Evolutionary conservation across 352 stramenopile species (phyloP), one percentile per base, ranked within the genome.

Genomic region (Globisporangium cylindrosporum): DNA sequence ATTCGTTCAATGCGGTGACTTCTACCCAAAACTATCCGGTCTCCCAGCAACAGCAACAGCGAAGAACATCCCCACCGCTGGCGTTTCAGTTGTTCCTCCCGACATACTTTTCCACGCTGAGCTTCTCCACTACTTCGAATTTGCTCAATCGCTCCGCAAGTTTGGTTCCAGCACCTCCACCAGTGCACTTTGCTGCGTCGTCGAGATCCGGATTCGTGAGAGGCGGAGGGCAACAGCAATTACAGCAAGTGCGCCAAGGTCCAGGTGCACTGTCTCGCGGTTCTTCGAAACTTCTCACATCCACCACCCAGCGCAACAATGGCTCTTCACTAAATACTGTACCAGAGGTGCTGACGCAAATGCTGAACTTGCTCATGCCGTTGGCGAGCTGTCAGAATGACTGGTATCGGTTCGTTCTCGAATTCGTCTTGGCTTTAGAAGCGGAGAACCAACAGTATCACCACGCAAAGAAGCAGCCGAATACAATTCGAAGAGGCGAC

Each of bases 11-110:
- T 38, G 22, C 22, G 1, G 62, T 34, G 10, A 38, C 38, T 9
- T 29, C 22, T 3, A 4, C 7, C 12, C 7, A 3, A 10, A 24
- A 15, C 6, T 2, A 8, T 6, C 10, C 15, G 8, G 24, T 22
- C 41, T n/a, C 9, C 8, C 29, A 6, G 4, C 22, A 29, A 22
- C 24, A 8, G 10, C 8, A 58, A 4, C 22, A 58, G 22, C 0
- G 14, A 72, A 20, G 38, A 48, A 14, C 34, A 41, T n/a, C 70
- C 4, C 71, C 75, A 27, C 65, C 68, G 20, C 54, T 84, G 43
- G 66, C 66, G 48, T 66, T 84, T 29, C 68, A 77, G 18, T 48
- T 74, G 1, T 82, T 80, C 60, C 24, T 81, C 3, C 68, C 80
- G 2, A 71, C 86, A 12, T 75, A 80, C 34, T 67, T 78, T 7